Base-by-base conservation (phyloP, 768 basidiomycete species). In the Termitomyces sp. region DNA sequence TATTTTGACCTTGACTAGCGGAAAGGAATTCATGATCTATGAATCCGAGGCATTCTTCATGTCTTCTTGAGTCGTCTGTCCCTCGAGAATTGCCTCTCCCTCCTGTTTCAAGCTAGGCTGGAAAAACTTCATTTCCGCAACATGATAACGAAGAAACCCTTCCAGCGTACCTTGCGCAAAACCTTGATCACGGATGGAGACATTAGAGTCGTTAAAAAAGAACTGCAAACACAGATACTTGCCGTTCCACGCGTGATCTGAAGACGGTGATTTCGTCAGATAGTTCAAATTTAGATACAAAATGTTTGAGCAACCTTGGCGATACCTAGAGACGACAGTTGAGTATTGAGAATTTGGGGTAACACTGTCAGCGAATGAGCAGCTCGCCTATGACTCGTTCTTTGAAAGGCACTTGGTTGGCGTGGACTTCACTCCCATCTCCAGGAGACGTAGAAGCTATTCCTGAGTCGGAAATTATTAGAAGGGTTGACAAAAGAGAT, bases 311-410 rank as follows among this genome's bases (percentile, higher is more conserved):
- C 13, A 24, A 73, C 75, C 68, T 74, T 71, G 12, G 74, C 72
- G 29, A 67, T 70, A 24, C 72, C 72, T 72, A 13, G 4, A 47
- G 5, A 48, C 16, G 31, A 53, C n/a, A 9, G 10, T 20, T 24
- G 27, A 20, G 29, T 29, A 37, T 39, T 29, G 10, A 42, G 13
- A 13, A 53, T 22, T 32, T 22, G 22, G 44, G 14, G 27, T 5
- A 55, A 14, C 8, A 42, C 61, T 10, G 7, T 27, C 26, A 8
- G n/a, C 10, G 4, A 14, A 29, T 27, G 7, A n/a, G n/a, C n/a
- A n/a, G n/a, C 75, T 26, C 59, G 82, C 84, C 84, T 46, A 84
- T 77, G 8, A 84, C 80, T 57, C 73, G 76, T 46, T 86, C 83
- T 66, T 83, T 85, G 72, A 85, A 86, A 14, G 83, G 74, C 31